Evolutionary conservation across 2,329 filamentous ascomycete genomes (phyloP).

Genomic region (Ophiostoma sp.): DNA sequence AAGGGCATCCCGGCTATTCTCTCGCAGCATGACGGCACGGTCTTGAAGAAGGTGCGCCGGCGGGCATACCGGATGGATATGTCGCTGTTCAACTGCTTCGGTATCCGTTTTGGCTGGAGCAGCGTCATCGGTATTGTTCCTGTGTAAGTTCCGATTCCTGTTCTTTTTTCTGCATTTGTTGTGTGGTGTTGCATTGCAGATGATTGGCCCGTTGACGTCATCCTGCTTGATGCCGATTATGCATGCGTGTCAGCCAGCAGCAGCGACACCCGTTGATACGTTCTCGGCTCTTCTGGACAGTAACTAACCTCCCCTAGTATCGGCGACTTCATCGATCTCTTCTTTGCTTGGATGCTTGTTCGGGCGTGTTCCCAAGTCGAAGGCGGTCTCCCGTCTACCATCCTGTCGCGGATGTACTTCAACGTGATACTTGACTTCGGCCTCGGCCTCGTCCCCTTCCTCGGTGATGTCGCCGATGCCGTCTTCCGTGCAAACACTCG

Average conservation of each 20-base stretch:
- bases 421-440: constrained; percentile 72
- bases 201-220: constrained; percentile 1
- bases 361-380: constrained; percentile 67
- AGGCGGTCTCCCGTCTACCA: constrained; percentile 60
- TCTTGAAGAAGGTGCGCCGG: constrained; percentile 81
- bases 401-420: constrained; percentile 68
- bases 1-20: constrained; percentile 80
- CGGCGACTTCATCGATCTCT: constrained; percentile 68
- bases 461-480: constrained; percentile 72
- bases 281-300: constrained; percentile 14
- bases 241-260: neutral
- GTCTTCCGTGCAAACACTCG: constrained; percentile 69
- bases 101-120: constrained; percentile 83
- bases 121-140: constrained; percentile 80
- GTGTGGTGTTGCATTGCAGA: neutral
- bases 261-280: constrained; percentile 18
- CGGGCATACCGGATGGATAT: constrained; percentile 82
- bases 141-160: constrained; percentile 50
- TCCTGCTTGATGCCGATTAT: neutral
- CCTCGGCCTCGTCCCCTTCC: constrained; percentile 66
- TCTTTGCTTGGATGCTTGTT: constrained; percentile 71
- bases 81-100: constrained; percentile 72
- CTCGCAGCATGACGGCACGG: constrained; percentile 70
- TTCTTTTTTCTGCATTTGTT: no score
- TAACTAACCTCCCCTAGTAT: constrained; percentile 41